Base-by-base conservation (phyloP, 2,329 filamentous ascomycete genomes). In the Colletotrichum falcatum region DNA sequence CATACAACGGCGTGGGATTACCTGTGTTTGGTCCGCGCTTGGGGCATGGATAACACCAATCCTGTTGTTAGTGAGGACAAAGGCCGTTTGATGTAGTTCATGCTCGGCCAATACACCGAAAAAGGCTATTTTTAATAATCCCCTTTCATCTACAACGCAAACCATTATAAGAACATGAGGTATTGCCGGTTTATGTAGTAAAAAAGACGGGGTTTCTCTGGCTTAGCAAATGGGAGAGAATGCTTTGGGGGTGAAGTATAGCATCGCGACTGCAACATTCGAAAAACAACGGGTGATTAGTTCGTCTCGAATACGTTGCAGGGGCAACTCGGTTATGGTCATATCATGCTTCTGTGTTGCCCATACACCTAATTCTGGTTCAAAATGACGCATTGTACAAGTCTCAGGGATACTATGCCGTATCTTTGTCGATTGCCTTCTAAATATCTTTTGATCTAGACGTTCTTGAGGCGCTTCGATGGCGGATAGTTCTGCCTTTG, bases 331-430 rank as follows among this genome's bases (percentile, higher is more conserved):
- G 3, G 2, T 30, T 6, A 53, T 11, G 8, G 26, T 11, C 3
- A 4, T 30, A 30, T 53, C 8, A 20, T 53, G 2, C 16, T 20
- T 14, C 49, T 14, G 16, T 20, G 5, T 8, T 20, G 3, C 14
- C 16, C 4, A 0, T 1, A 53, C 18, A 8, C 28, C 16, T 2
- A 30, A 18, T 53, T 16, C 16, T 53, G 28, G 16, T 20, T 30
- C 49, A 2, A 12, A 8, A 6, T 53, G 1, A 18, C 8, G 16
- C 9, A 2, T 23, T n/a, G 12, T 3, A 35, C 30, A 12, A n/a
- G 18, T n/a, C 28, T 20, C 18, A 12, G 28, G 1, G 11, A 33
- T 16, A n/a, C 8, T 5, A 20, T 2, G 5, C 3, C 0, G 0
- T 20, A 5, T 9, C 26, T 18, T 51, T 16, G 14, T 12, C 49